phyloP scores from a whole-genome alignment of 78 protist species.

The Dictyostelium purpureum region DNA sequence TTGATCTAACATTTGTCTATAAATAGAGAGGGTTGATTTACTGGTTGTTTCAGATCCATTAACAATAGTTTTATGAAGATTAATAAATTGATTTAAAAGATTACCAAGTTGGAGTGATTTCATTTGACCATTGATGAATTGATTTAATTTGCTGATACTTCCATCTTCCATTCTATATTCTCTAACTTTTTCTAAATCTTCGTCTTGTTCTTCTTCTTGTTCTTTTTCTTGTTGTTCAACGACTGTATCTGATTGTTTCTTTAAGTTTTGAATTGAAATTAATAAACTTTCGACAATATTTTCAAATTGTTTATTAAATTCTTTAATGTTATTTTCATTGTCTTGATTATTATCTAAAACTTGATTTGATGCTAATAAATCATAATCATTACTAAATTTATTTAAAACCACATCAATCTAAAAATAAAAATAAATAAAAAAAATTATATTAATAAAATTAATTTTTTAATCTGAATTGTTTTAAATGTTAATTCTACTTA shows the following conservation, averaged over 20 bases:
- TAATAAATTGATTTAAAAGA: not conserved
- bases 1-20: constrained; percentile 1
- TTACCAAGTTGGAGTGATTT: not conserved
- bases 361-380: not conserved
- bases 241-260: constrained; percentile 8
- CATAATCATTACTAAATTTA: constrained; percentile 1
- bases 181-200: not conserved
- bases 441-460: not conserved
- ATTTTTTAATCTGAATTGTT: not conserved
- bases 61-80: not conserved
- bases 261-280: constrained; percentile 40
- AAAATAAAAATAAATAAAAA: not conserved
- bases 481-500: no score
- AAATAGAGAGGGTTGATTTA: not conserved
- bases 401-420: not conserved
- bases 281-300: constrained; percentile 7
- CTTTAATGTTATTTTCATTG: not conserved
- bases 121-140: not conserved
- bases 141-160: constrained; percentile 3
- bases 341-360: not conserved
- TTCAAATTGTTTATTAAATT: constrained; percentile 20
- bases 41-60: not conserved
- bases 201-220: not conserved
- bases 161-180: constrained; percentile 54
- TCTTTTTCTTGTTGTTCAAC: not conserved